Conservation (phyloP, 345 rosid genomes). For the Salix arbutifolia region DNA sequence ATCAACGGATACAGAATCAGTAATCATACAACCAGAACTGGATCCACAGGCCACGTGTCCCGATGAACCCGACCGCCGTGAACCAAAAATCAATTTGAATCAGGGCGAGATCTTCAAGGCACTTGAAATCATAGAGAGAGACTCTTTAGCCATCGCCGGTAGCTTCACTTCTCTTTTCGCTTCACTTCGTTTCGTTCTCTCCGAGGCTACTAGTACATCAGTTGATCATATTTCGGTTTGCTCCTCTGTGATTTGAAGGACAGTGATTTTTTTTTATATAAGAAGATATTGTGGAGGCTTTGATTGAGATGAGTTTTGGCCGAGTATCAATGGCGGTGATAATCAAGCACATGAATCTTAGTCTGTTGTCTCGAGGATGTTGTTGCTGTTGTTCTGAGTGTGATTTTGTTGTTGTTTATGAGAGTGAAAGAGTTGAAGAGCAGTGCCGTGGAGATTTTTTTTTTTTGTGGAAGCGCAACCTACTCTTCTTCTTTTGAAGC, state of each 20-base stretch:
- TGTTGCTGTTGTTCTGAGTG: conserved; percentile 19
- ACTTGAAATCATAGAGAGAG: conserved; percentile 82
- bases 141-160: conserved; percentile 71
- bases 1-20: background rate
- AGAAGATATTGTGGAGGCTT: too few species aligned
- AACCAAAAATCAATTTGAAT: conserved; percentile 17
- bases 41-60: conserved; percentile 24
- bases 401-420: too few species aligned
- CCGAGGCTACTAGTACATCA: conserved; percentile 69
- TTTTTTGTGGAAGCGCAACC: too few species aligned
- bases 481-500: too few species aligned
- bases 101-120: too few species aligned
- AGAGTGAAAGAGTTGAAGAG: too few species aligned
- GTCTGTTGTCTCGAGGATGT: conserved; percentile 36
- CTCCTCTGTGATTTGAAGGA: too few species aligned
- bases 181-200: conserved; percentile 74
- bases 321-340: too few species aligned
- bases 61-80: conserved; percentile 11
- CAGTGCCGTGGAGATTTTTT: too few species aligned
- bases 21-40: background rate
- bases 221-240: conserved; percentile 86
- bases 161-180: conserved; percentile 81
- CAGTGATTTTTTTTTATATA: too few species aligned
- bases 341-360: background rate
- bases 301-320: too few species aligned